A percentile compares a stretch with the other conserved stretches of the same genome.
phyloP scores from a whole-genome alignment of 1,284 basidiomycete genomes.

The Termitomyces sp. region DNA sequence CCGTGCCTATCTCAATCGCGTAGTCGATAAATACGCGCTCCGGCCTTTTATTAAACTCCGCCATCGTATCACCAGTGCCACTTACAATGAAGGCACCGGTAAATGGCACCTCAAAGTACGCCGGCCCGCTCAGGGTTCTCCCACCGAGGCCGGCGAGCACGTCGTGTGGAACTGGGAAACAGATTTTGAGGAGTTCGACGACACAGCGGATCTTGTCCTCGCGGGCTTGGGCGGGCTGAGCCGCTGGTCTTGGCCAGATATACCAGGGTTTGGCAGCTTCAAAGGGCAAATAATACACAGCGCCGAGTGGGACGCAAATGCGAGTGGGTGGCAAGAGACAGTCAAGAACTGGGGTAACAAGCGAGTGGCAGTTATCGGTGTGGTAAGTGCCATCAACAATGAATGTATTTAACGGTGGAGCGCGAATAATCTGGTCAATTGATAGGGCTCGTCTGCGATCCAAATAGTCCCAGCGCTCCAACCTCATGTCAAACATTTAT shows the following conservation, averaged over 20 bases:
- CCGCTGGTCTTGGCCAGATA: constrained; percentile 57
- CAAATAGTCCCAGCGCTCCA: constrained; percentile 60
- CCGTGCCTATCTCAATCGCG: constrained; percentile 42
- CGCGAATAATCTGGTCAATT: neutral
- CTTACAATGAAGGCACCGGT: constrained; percentile 43
- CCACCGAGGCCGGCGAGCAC: constrained; percentile 15
- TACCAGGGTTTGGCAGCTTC: constrained; percentile 47
- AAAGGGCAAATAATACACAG: constrained; percentile 49
- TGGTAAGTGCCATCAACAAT: constrained; percentile 31
- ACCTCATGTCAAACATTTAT: constrained; percentile 43
- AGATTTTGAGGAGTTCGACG: constrained; percentile 42
- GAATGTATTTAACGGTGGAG: neutral
- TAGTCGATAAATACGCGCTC: constrained; percentile 58
- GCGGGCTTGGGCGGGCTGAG: constrained; percentile 45
- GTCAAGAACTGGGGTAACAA: constrained; percentile 50
- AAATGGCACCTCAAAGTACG: constrained; percentile 53
- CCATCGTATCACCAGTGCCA: constrained; percentile 46
- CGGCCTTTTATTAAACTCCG: constrained; percentile 46
- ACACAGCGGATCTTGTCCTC: constrained; percentile 49
- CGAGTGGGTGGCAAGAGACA: constrained; percentile 41
- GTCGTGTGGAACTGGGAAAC: constrained; percentile 20
- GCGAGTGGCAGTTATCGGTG: constrained; percentile 55
- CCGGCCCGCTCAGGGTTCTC: constrained; percentile 23
- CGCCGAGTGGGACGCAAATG: constrained; percentile 48
- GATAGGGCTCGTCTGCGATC: constrained; percentile 58